Evolutionary conservation across 495 filamentous ascomycete species (phyloP), one percentile per base, ranked within the genome.

Genomic region (Aspergillus avenaceus): DNA sequence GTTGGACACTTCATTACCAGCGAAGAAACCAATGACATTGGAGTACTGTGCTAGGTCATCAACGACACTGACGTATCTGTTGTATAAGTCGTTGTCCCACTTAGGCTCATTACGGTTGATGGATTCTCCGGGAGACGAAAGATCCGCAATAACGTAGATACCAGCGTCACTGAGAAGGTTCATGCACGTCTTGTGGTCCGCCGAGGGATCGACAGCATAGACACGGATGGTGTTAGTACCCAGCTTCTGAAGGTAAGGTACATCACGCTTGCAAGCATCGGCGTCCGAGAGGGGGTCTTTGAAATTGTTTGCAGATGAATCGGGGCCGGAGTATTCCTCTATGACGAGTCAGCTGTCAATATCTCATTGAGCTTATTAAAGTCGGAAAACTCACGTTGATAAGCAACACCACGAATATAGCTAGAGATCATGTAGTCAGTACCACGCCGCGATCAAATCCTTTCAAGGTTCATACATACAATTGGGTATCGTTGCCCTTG

Each of bases 1-100:
- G 72, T 97, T 95, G 49, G 88, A 86, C 42, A 97, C 91, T 66
- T 97, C 92, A 63, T 97, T 97, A 48, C 92, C 92, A 36, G 90
- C 87, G 65, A 97, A 96, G 80, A 96, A 97, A 46, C 92, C 92
- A 45, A 97, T 78, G 42, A 84, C 78, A 65, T 97, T 97, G 62
- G 73, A 77, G 69, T 95, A 96, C 49, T 84, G 69, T 31, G 77
- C 70, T 40, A 97, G 69, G 28, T 78, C 76, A 64, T 97, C 90
- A 38, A 97, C 69, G 18, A 97, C 92, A 8, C 60, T 72, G 52
- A 83, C 86, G 67, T 97, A 97, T 40, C 87, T 83, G 3, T 77
- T 66, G 68, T 83, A 92, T 49, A 95, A 72, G 2, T 78, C 76
- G 43, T 81, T 77, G 55, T 86, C 83, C 92, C 92, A 97, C 9